These are phyloP conservation scores for Davidsoniella neocaledoniae DNA, from an alignment of 2,329 filamentous ascomycete species.

Conservation along the genomic window DNA sequence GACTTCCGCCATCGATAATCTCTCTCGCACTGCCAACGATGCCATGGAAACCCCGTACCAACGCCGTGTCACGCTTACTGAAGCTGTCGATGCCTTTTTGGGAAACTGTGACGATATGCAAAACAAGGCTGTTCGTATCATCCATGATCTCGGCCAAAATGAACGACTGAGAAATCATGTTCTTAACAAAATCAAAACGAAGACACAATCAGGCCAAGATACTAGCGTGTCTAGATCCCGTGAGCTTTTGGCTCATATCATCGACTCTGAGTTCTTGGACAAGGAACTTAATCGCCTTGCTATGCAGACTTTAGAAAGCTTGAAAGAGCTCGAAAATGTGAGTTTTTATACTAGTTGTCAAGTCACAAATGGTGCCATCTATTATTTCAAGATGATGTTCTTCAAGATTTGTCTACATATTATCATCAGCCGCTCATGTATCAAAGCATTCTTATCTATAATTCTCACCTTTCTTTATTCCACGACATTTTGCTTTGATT, in stretches of 20 bases:
- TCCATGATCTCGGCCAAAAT: conserved; percentile 5
- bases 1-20: too few species aligned
- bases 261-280: conserved; percentile 6
- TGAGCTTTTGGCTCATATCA: conserved; percentile 6
- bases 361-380: too few species aligned
- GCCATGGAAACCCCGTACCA: too few species aligned
- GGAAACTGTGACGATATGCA: conserved; percentile 4
- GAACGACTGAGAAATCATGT: conserved; percentile 4
- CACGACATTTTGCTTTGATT: too few species aligned
- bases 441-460: not conserved
- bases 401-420: not conserved
- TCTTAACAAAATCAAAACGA: conserved; percentile 9
- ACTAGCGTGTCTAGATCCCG: conserved; percentile 6
- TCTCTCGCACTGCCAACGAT: too few species aligned
- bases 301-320: conserved; percentile 1
- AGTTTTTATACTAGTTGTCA: not conserved
- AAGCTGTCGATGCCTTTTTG: conserved; percentile 5
- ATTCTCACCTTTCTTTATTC: not conserved
- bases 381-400: too few species aligned
- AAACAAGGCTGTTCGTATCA: not conserved
- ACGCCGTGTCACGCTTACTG: not conserved
- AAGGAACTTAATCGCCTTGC: conserved; percentile 5
- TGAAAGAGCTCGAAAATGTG: conserved; percentile 12
- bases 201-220: conserved; percentile 7
- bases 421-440: not conserved